Conservation (phyloP, 768 basidiomycete species). For the Boletus pseudopeckii region DNA sequence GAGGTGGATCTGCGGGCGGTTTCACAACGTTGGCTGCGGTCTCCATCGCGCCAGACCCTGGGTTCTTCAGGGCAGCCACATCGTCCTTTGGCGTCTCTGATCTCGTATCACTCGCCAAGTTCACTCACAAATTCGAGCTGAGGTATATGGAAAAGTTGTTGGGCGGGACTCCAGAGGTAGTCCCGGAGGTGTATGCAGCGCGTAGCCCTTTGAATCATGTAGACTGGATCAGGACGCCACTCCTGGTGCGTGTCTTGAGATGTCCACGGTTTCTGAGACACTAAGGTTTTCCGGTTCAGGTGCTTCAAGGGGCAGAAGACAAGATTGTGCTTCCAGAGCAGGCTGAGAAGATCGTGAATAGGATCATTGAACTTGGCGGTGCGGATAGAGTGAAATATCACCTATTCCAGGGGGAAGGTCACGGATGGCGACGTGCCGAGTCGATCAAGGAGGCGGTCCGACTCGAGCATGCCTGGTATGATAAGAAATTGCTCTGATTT, state of each 20-base stretch:
- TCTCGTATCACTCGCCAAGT: conserved; percentile 49
- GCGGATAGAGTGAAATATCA: conserved; percentile 33
- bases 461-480: conserved; percentile 37
- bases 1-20: conserved; percentile 73
- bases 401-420: conserved; percentile 44
- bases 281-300: conserved; percentile 36
- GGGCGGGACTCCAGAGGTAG: conserved; percentile 51
- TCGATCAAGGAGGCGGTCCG: conserved; percentile 35
- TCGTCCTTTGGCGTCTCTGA: conserved; percentile 71
- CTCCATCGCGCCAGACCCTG: conserved; percentile 38
- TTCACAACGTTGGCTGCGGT: conserved; percentile 58
- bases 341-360: conserved; percentile 37
- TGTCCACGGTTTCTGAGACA: not conserved
- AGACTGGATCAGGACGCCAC: conserved; percentile 55
- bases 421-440: conserved; percentile 38
- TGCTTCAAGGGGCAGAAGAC: conserved; percentile 66
- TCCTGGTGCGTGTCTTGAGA: conserved; percentile 46
- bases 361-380: conserved; percentile 19
- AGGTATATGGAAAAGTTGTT: conserved; percentile 57
- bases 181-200: conserved; percentile 55
- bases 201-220: conserved; percentile 65
- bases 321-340: conserved; percentile 67
- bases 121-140: conserved; percentile 73
- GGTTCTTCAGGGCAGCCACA: conserved; percentile 57
- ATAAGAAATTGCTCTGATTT: conserved; percentile 11